These are phyloP conservation scores for Phytophthora cajani DNA, from an alignment of 352 stramenopile genomes.

Conservation along the genomic window DNA sequence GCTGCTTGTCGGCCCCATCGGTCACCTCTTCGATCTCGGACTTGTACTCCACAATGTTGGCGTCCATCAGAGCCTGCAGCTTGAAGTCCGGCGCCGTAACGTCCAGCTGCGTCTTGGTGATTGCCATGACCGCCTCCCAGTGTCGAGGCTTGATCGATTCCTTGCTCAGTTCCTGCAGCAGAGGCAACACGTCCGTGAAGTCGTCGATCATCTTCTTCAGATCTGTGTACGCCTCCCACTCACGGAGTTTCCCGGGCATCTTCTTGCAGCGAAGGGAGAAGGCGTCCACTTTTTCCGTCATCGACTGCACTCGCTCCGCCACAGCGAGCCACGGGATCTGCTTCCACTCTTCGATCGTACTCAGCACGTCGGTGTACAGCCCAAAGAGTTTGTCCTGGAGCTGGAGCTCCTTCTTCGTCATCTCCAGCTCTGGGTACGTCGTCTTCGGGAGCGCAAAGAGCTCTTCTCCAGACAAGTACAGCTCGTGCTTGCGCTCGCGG, in stretches of 20 bases:
- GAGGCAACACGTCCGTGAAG: constrained; percentile 96
- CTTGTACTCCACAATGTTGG: constrained; percentile 91
- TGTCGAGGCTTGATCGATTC: constrained; percentile 96
- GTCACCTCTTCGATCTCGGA: constrained; percentile 98
- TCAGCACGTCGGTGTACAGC: constrained; percentile 97
- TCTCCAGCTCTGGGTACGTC: constrained; percentile 96
- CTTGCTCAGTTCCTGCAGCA: constrained; percentile 97
- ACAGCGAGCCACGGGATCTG: constrained; percentile 96
- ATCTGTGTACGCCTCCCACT: constrained; percentile 98
- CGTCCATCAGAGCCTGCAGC: constrained; percentile 95
- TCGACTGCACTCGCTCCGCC: constrained; percentile 93
- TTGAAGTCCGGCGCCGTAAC: constrained; percentile 96
- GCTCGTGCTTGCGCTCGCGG: constrained; percentile 96
- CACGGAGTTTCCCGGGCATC: constrained; percentile 94
- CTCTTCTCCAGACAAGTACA: constrained; percentile 97
- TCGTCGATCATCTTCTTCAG: constrained; percentile 98
- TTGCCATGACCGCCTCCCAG: constrained; percentile 97
- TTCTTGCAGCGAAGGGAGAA: constrained; percentile 98
- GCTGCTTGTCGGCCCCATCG: constrained; percentile 97
- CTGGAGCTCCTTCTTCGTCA: constrained; percentile 97
- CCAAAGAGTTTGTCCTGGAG: constrained; percentile 95
- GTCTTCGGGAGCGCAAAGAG: constrained; percentile 97
- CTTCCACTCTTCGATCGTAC: constrained; percentile 98
- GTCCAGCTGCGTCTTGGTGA: constrained; percentile 93
- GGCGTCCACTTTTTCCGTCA: constrained; percentile 97